Evolutionary conservation across 73 alveolate genomes (phyloP).

Genomic region (Loxodes magnus): DNA sequence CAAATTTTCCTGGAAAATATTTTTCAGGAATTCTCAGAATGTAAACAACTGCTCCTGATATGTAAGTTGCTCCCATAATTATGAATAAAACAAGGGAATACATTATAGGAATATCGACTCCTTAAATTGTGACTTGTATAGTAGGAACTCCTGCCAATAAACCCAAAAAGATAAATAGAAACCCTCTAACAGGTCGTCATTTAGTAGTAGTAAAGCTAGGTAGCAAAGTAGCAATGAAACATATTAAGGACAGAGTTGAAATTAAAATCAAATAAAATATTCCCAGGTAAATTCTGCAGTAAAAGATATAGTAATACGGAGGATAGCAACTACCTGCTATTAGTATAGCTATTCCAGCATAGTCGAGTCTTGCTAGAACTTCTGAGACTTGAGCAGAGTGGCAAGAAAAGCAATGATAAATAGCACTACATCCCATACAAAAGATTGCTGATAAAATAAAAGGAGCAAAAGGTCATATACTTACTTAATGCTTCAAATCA

Average conservation of each 20-base stretch:
- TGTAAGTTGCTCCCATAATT: conserved; percentile 43
- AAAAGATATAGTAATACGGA: conserved; percentile 50
- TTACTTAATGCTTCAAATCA: conserved; percentile 12
- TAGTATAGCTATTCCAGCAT: conserved; percentile 63
- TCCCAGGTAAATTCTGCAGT: conserved; percentile 40
- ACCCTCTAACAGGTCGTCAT: conserved; percentile 62
- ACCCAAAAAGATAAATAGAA: conserved; percentile 63
- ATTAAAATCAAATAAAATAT: conserved; percentile 28
- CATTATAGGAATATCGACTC: conserved; percentile 23
- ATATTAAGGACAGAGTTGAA: conserved; percentile 38
- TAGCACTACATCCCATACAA: conserved; percentile 64
- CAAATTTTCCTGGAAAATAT: conserved; percentile 56
- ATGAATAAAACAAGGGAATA: conserved; percentile 15
- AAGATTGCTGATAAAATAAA: conserved; percentile 65
- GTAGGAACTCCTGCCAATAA: conserved; percentile 69
- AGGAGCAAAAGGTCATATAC: conserved; percentile 74
- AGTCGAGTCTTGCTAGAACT: conserved; percentile 58
- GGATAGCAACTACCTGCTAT: conserved; percentile 73
- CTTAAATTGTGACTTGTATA: conserved; percentile 27
- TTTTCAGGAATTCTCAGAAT: conserved; percentile 63
- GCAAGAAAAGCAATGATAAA: conserved; percentile 61
- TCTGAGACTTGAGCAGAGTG: conserved; percentile 33
- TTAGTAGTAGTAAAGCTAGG: conserved; percentile 63
- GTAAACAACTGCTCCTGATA: conserved; percentile 38
- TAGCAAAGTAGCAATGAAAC: conserved; percentile 48